Conservation (phyloP, 805 yeast genomes). For the Lipomyces yamadae region DNA sequence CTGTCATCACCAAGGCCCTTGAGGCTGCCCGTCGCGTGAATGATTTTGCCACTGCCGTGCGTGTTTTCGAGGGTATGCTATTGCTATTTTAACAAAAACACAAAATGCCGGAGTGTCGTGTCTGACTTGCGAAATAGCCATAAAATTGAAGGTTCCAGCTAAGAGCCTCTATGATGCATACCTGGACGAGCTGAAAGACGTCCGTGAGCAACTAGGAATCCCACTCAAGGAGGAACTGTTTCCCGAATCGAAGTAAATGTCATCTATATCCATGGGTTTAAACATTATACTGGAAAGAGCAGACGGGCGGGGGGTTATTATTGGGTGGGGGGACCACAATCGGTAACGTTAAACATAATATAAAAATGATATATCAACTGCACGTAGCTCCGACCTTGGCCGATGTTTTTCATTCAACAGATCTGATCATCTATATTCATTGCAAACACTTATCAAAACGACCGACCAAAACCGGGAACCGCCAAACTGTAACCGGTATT, state of each 20-base stretch:
- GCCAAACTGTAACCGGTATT: too few species aligned
- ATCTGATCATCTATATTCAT: too few species aligned
- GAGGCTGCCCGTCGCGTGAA: constrained; percentile 98
- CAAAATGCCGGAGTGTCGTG: too few species aligned
- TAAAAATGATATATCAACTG: not conserved
- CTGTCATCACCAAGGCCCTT: constrained; percentile 92
- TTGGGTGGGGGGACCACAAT: not conserved
- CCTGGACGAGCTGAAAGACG: constrained; percentile 89
- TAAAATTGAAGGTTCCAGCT: constrained; percentile 94
- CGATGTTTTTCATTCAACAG: too few species aligned
- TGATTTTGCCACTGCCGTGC: constrained; percentile 97
- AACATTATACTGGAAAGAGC: not conserved
- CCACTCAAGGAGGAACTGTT: constrained; percentile 90
- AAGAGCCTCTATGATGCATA: constrained; percentile 93
- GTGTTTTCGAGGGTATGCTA: constrained; percentile 87
- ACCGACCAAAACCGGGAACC: not conserved
- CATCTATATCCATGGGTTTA: not conserved
- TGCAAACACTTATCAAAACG: not conserved
- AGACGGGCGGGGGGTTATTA: not conserved
- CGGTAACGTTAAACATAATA: not conserved
- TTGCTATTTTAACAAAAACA: too few species aligned
- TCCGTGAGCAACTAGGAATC: constrained; percentile 85
- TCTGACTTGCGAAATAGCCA: constrained; percentile 41
- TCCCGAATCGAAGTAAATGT: constrained; percentile 42
- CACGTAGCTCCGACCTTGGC: too few species aligned